These are phyloP conservation scores for Nasturtium officinale DNA, from an alignment of 345 rosid genomes.

Conservation along the genomic window DNA sequence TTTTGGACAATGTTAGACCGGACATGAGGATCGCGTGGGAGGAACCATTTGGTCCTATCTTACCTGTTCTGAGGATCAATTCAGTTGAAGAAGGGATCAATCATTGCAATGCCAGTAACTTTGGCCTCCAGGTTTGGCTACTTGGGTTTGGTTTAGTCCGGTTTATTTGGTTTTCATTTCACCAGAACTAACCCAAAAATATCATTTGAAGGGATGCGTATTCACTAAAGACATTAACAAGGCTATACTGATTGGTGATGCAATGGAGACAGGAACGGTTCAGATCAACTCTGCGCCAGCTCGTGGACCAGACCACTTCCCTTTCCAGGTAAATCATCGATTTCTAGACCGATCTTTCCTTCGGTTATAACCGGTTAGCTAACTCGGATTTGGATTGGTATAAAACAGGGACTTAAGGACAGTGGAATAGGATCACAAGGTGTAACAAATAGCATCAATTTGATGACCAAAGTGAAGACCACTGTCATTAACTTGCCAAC, in stretches of 20 bases:
- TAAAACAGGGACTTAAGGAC: slow-evolving; percentile 84
- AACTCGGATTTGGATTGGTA: slow-evolving; percentile 1
- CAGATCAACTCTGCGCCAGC: slow-evolving; percentile 99
- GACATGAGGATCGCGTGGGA: slow-evolving; percentile 99
- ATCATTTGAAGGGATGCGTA: slow-evolving; percentile 65
- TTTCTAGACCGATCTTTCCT: background rate
- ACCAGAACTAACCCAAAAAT: background rate
- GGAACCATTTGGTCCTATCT: slow-evolving; percentile 93
- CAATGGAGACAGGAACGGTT: slow-evolving; percentile 99
- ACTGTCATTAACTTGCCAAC: slow-evolving; percentile 89
- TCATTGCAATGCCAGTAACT: slow-evolving; percentile 99
- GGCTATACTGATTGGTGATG: slow-evolving; percentile 87
- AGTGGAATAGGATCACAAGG: slow-evolving; percentile 99
- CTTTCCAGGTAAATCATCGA: slow-evolving; percentile 77
- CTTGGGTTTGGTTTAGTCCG: background rate
- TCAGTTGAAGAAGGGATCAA: slow-evolving; percentile 94
- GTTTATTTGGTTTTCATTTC: background rate
- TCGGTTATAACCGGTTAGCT: slow-evolving; percentile 13
- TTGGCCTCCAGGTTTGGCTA: slow-evolving; percentile 79
- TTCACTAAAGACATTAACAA: slow-evolving; percentile 93
- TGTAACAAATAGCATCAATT: slow-evolving; percentile 89
- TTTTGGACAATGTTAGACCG: slow-evolving; percentile 89
- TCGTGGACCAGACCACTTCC: slow-evolving; percentile 98
- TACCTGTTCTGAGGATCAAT: slow-evolving; percentile 79
- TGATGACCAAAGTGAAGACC: slow-evolving; percentile 94